phyloP scores from a whole-genome alignment of 2,329 filamentous ascomycete species.

The Pestalotiopsis sp. region DNA sequence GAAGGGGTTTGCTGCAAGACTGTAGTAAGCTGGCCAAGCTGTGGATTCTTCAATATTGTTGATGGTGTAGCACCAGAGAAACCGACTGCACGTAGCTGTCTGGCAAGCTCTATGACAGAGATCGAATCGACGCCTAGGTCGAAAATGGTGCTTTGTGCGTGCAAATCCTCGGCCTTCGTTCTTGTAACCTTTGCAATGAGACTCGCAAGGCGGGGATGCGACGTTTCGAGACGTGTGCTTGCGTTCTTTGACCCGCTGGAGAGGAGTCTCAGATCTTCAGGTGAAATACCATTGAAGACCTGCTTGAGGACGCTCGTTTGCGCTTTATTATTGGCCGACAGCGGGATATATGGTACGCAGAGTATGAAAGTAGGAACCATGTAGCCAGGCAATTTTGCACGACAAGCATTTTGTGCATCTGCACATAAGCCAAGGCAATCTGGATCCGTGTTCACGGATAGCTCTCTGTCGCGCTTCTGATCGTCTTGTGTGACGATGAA shows the following conservation, averaged over 20 bases:
- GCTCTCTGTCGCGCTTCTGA: not conserved
- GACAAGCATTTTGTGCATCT: slow-evolving; percentile 62
- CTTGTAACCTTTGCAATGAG: slow-evolving; percentile 55
- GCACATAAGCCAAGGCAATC: not conserved
- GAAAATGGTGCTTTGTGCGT: slow-evolving; percentile 68
- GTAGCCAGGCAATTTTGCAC: slow-evolving; percentile 71
- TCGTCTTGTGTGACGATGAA: slow-evolving; percentile 57
- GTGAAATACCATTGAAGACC: slow-evolving; percentile 63
- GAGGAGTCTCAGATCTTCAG: slow-evolving; percentile 61
- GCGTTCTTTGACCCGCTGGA: slow-evolving; percentile 31
- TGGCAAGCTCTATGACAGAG: slow-evolving; percentile 71
- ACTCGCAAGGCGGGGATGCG: slow-evolving; percentile 48
- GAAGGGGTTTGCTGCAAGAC: slow-evolving; percentile 28
- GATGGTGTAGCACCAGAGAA: slow-evolving; percentile 63
- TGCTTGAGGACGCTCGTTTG: slow-evolving; percentile 69
- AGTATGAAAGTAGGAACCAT: slow-evolving; percentile 91
- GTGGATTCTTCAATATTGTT: slow-evolving; percentile 63
- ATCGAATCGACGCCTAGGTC: slow-evolving; percentile 89
- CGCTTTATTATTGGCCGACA: slow-evolving; percentile 88
- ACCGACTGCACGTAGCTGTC: slow-evolving; percentile 62
- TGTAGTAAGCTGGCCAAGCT: slow-evolving; percentile 46
- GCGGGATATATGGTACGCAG: slow-evolving; percentile 68
- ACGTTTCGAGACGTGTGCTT: slow-evolving; percentile 28
- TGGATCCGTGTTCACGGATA: not conserved
- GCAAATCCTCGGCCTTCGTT: slow-evolving; percentile 43